Evolutionary conservation across 2,329 filamentous ascomycete genomes (phyloP).

Genomic region (Aspergillus fumigatiaffinis): DNA sequence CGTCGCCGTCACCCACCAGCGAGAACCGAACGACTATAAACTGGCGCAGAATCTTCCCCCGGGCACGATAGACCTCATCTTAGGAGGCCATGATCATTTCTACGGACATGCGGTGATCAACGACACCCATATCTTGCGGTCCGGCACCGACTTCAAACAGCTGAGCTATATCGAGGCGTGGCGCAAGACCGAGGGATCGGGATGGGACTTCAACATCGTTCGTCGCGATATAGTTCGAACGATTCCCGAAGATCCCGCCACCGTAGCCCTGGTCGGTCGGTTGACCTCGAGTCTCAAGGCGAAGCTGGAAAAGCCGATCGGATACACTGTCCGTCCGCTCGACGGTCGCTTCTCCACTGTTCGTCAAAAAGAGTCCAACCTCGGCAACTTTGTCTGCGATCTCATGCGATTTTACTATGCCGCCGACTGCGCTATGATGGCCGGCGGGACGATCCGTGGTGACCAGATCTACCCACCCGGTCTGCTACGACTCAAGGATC

Average conservation of each 20-base stretch:
- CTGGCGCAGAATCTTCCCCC: conserved; percentile 67
- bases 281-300: conserved; percentile 70
- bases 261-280: conserved; percentile 60
- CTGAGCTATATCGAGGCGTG: conserved; percentile 81
- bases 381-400: conserved; percentile 89
- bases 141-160: conserved; percentile 88
- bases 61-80: conserved; percentile 75
- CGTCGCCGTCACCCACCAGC: conserved; percentile 77
- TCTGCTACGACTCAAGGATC: conserved; percentile 70
- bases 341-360: conserved; percentile 86
- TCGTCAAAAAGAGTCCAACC: conserved; percentile 70
- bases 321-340: conserved; percentile 75
- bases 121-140: conserved; percentile 77
- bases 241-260: conserved; percentile 61
- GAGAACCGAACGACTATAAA: conserved; percentile 86
- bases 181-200: conserved; percentile 47
- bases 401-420: conserved; percentile 80
- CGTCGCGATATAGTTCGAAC: conserved; percentile 69
- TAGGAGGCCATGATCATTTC: conserved; percentile 88
- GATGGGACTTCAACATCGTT: conserved; percentile 76
- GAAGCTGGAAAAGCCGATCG: conserved; percentile 76
- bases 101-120: conserved; percentile 76
- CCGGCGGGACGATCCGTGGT: conserved; percentile 77
- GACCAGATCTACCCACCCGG: conserved; percentile 86
- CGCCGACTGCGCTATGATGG: conserved; percentile 80